Base-by-base conservation (phyloP, 805 yeast genomes). In the Sugiyamaella chiloensis region DNA sequence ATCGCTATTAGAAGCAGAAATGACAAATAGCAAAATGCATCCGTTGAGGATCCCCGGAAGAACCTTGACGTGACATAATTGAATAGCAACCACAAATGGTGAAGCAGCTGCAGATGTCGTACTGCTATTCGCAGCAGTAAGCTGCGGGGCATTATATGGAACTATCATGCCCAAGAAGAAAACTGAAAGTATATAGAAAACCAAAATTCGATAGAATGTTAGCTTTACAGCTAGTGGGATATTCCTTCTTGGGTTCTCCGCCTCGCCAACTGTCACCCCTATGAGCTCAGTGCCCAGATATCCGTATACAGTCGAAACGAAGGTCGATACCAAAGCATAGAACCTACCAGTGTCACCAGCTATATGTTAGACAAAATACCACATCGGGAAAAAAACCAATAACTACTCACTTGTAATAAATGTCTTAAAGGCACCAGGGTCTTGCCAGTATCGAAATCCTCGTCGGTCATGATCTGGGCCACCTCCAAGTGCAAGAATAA, bases 31-130 rank as follows among this genome's bases (percentile, higher is more conserved):
- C 60, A 88, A 66, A 55, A 88, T 83, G 63, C 86, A 81, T 1
- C 83, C 91, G 63, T 88, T 88, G 59, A 88, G 72, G 42, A 88
- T 74, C 55, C 83, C 85, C 75, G 88, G 89, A 53, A 87, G 69
- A 0, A 79, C 90, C 6, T 62, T 58, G 53, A 87, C 85, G 16
- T 73, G 64, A 17, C 87, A 85, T 55, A 75, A 76, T 53, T 76
- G 76, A 59, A 87, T 81, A 42, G 95, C 96, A 60, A 86, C 82
- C 44, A 86, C 90, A 59, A 86, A 87, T 34, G 95, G 95, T 31
- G 83, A 75, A 2, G 90, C 88, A 36, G 72, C 77, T 66, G 11
- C 67, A 46, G 45, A 44, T 21, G 44, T 46, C 50, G 75, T 69
- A 42, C 78, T 67, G 37, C 20, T 34, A 12, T 34, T 34, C 12